Conservation (phyloP, 108 stramenopile genomes). For the Mayamaea pseudoterrestris region DNA sequence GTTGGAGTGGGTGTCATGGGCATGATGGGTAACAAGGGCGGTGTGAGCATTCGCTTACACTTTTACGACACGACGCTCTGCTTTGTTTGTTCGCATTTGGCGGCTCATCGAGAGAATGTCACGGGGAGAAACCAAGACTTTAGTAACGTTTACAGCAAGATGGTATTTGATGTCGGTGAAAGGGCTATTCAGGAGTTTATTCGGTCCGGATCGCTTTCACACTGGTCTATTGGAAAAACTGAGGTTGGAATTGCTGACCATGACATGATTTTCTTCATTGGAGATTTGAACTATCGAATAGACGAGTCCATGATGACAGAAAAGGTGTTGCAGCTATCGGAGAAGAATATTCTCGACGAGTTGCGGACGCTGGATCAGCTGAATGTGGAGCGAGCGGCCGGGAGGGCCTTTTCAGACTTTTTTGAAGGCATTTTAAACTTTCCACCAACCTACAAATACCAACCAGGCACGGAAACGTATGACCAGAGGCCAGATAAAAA, state of each 20-base stretch:
- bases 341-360: constrained; percentile 38
- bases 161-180: constrained; percentile 80
- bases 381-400: constrained; percentile 83
- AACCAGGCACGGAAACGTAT: constrained; percentile 89
- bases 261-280: constrained; percentile 95
- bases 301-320: constrained; percentile 79
- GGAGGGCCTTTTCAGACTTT: constrained; percentile 90
- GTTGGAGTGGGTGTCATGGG: constrained; percentile 98
- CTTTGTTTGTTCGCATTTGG: constrained; percentile 92
- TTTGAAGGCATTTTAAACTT: constrained; percentile 84
- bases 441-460: constrained; percentile 96
- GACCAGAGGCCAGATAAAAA: constrained; percentile 97
- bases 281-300: constrained; percentile 97
- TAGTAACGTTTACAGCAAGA: constrained; percentile 67
- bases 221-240: constrained; percentile 56
- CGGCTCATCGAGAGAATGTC: constrained; percentile 96
- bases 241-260: constrained; percentile 72
- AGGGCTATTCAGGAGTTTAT: constrained; percentile 74
- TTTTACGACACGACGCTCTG: constrained; percentile 89
- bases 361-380: constrained; percentile 91
- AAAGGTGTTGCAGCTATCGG: constrained; percentile 57
- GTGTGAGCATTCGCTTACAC: constrained; percentile 75
- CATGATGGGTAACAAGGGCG: constrained; percentile 99
- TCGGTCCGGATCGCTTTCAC: constrained; percentile 57
- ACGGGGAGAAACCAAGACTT: constrained; percentile 93